Base-by-base conservation (phyloP, 2,329 filamentous ascomycete species). In the Epichloe glyceriae region DNA sequence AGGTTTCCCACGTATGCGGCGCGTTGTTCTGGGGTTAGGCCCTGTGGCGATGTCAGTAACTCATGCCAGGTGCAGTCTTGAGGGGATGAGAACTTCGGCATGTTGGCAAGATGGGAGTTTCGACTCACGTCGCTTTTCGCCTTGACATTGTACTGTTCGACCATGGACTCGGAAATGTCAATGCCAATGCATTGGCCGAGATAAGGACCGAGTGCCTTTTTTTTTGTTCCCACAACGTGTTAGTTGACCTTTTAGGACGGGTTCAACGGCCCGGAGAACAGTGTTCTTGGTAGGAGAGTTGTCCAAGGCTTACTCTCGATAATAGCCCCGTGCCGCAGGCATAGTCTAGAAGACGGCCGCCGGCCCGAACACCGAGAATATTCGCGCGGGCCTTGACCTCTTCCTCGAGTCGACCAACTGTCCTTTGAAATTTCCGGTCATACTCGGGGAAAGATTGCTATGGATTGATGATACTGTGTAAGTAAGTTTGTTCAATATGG, bases 111-210 rank as follows among this genome's bases (percentile, higher is more conserved):
- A 33, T n/a, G 15, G 15, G 12, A 58, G 26, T 30, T 30, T 30
- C 26, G 26, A 30, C 65, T 52, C 55, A 76, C 75, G 64, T 80
- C 73, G 53, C 76, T 75, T 37, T 66, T 62, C 19, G 79, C 81
- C 26, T 75, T 72, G 11, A 68, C 65, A 61, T 88, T 89, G 69
- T 83, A 90, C 6, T 73, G 70, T 0, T 70, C 68, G 5, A 87
- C 75, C 85, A 89, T 89, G 53, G 79, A 79, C 54, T 81, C 74
- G 0, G 84, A 83, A 51, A 88, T 67, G 61, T 90, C 86, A 43
- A 90, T 73, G 41, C 84, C 86, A 15, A 83, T 67, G 46, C 79
- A 78, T 56, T 82, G 73, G 1, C 78, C 80, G 3, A 62, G 53
- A 43, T 57, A 45, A 14, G 53, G 49, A 20, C 53, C 52, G 39